Base-by-base conservation (phyloP, 2,329 filamentous ascomycete genomes). In the Ophiostoma piceae region DNA sequence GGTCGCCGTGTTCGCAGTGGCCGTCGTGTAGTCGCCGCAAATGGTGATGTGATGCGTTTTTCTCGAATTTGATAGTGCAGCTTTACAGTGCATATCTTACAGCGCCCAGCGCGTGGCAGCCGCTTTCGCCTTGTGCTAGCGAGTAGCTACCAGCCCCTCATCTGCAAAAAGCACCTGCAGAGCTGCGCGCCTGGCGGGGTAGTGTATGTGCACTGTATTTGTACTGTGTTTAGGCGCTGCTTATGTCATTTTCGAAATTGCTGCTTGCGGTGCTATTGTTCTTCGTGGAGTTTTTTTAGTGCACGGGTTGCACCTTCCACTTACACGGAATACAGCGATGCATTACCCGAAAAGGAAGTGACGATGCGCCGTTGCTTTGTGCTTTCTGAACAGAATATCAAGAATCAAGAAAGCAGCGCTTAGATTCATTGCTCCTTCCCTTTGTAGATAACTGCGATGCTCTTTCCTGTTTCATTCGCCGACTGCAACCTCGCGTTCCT, bases 31-130 rank as follows among this genome's bases (percentile, higher is more conserved):
- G 57, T 62, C 57, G 57, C 51, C 51, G 57, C 57, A 62, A 26
- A n/a, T 65, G 32, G 62, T 22, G 62, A 65, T 65, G 62, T n/a
- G 35, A 65, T 65, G 60, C 62, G 16, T 65, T 65, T 65, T 65
- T 65, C 62, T 41, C n/a, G 16, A 65, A 14, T 37, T 26, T 9
- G 32, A 65, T 14, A 65, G 62, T 39, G 62, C 62, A 12, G 35
- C 19, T 22, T 22, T 39, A 39, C 32, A 37, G 35, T 65, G 32
- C 29, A 7, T 39, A 6, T 41, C 39, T 14, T 5, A 39, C 9
- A n/a, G 35, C 19, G 19, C 2, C 35, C 19, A 22, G 60, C 62
- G 57, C 57, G 57, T 62, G 57, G 22, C 26, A 57, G 51, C 22
- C 51, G 51, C 51, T 57, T 57, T 57, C 51, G n/a, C 51, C n/a